These are phyloP conservation scores for Solanum sejunctum DNA, from an alignment of 257 asterid genomes.

Conservation along the genomic window DNA sequence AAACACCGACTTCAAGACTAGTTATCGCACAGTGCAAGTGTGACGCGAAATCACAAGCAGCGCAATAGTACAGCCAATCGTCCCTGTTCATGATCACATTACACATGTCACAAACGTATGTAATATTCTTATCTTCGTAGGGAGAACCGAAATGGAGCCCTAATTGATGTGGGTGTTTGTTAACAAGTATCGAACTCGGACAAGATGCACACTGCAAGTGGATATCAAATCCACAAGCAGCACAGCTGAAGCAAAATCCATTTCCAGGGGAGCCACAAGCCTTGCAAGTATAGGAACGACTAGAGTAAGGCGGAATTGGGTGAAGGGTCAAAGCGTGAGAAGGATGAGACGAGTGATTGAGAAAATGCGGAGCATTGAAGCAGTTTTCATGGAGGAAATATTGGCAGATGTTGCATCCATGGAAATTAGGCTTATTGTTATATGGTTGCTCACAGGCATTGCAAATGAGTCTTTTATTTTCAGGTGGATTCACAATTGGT, in stretches of 20 bases:
- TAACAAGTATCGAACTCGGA: not conserved
- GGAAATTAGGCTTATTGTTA: not conserved
- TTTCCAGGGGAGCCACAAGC: constrained; percentile 13
- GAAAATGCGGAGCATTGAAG: constrained; percentile 17
- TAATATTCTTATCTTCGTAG: not conserved
- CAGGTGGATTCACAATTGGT: not conserved
- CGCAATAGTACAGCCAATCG: constrained; percentile 14
- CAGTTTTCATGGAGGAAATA: constrained; percentile 21
- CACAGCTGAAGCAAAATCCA: constrained; percentile 14
- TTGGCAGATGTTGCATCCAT: constrained; percentile 18
- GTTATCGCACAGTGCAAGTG: constrained; percentile 1
- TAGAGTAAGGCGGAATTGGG: constrained; percentile 8
- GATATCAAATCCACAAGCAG: constrained; percentile 17
- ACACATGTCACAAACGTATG: constrained; percentile 6
- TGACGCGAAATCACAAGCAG: constrained; percentile 11
- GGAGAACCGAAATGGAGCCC: constrained; percentile 8
- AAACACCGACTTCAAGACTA: not conserved
- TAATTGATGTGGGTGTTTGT: constrained; percentile 8
- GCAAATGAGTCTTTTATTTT: constrained; percentile 9
- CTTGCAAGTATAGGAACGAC: constrained; percentile 7
- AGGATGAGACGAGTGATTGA: constrained; percentile 16
- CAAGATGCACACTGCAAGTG: constrained; percentile 13
- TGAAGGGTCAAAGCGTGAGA: constrained; percentile 19
- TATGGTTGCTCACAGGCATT: constrained; percentile 5
- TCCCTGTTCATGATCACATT: not conserved